Conservation (phyloP, 495 filamentous ascomycete genomes). For the Penicillium macrosclerotiorum region DNA sequence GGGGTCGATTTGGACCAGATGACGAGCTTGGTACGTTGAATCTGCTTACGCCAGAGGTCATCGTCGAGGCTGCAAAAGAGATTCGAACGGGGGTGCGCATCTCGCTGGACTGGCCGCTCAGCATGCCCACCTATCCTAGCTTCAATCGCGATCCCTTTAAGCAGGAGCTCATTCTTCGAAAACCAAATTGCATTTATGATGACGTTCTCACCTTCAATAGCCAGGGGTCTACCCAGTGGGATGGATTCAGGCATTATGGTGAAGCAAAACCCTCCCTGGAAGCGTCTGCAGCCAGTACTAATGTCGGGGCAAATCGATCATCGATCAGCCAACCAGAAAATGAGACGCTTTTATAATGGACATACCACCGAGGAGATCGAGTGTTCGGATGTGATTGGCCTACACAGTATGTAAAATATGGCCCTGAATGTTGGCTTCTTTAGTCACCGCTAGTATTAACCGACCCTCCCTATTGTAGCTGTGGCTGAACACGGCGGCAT, state of each 20-base stretch:
- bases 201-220: conserved; percentile 57
- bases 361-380: conserved; percentile 56
- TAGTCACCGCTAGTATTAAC: not conserved
- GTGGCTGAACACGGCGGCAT: conserved; percentile 32
- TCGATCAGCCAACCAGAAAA: conserved; percentile 45
- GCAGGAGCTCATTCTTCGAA: conserved; percentile 35
- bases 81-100: conserved; percentile 54
- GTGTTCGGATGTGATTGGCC: conserved; percentile 27
- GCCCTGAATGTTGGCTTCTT: not conserved
- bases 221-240: conserved; percentile 44
- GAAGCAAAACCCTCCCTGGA: not conserved
- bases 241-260: conserved; percentile 52
- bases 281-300: not conserved
- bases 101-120: conserved; percentile 47
- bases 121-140: conserved; percentile 31
- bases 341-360: conserved; percentile 58
- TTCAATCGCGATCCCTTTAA: conserved; percentile 37
- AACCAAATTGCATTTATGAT: conserved; percentile 46
- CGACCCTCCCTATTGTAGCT: conserved; percentile 9
- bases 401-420: conserved; percentile 33
- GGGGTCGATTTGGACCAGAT: conserved; percentile 48
- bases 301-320: conserved; percentile 5
- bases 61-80: conserved; percentile 47
- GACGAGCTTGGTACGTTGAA: conserved; percentile 55
- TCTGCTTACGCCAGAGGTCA: conserved; percentile 48